A percentile compares a stretch with the other conserved stretches of the same genome.
phyloP scores from a whole-genome alignment of 805 yeast species.

The Ogataea parapolymorpha region DNA sequence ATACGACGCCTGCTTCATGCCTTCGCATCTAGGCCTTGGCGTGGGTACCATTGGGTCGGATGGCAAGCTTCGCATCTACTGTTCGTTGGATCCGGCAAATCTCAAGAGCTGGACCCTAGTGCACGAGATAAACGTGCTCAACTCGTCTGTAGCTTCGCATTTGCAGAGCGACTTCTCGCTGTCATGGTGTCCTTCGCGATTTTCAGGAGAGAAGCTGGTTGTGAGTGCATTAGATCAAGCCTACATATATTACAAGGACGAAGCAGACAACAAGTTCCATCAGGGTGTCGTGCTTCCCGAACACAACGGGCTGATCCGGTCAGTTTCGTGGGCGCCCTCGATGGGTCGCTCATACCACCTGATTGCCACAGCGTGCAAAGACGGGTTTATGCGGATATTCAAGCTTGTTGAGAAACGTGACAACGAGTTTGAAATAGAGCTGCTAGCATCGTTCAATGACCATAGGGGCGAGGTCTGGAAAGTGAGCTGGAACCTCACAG shows the following conservation, averaged over 20 bases:
- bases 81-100: constrained; percentile 87
- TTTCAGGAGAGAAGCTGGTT: constrained; percentile 73
- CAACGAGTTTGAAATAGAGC: constrained; percentile 21
- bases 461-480: constrained; percentile 74
- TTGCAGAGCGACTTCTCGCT: constrained; percentile 82
- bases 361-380: constrained; percentile 94
- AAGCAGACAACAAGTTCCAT: constrained; percentile 45
- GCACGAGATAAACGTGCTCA: constrained; percentile 64
- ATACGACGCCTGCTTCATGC: constrained; percentile 88
- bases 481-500: constrained; percentile 92
- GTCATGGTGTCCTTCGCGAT: constrained; percentile 89
- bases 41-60: constrained; percentile 88
- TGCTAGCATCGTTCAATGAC: constrained; percentile 31
- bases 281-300: constrained; percentile 70
- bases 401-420: constrained; percentile 51
- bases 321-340: constrained; percentile 94
- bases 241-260: constrained; percentile 57
- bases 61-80: constrained; percentile 80
- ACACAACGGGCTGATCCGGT: constrained; percentile 81
- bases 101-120: constrained; percentile 76
- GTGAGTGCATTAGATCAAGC: constrained; percentile 89
- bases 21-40: constrained; percentile 75
- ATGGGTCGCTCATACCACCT: constrained; percentile 88
- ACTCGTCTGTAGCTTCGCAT: constrained; percentile 71
- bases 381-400: constrained; percentile 85